phyloP scores from a whole-genome alignment of 768 basidiomycete genomes.

The Leucocoprinus sp. region DNA sequence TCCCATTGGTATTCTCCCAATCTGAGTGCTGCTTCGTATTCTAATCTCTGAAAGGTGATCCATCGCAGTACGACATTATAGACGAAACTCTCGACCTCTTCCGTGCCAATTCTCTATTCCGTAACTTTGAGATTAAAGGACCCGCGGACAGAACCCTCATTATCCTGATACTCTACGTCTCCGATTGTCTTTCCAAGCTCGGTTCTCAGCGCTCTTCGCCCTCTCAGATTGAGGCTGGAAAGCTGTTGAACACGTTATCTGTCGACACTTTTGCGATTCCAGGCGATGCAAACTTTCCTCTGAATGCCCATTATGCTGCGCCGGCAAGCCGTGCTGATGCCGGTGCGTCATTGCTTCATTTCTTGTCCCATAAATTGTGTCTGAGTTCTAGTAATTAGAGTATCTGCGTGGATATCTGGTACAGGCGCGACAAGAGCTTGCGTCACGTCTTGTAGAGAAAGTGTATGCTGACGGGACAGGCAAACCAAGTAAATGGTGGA shows the following conservation, averaged over 20 bases:
- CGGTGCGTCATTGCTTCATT: constrained; percentile 38
- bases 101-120: constrained; percentile 97
- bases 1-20: constrained; percentile 48
- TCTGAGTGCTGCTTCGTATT: constrained; percentile 6
- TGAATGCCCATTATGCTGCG: constrained; percentile 86
- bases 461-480: constrained; percentile 90
- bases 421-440: constrained; percentile 90
- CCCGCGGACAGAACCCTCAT: constrained; percentile 94
- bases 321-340: constrained; percentile 72
- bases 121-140: constrained; percentile 99
- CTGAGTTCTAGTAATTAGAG: constrained; percentile 37
- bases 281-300: constrained; percentile 89
- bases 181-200: constrained; percentile 92
- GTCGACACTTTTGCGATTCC: constrained; percentile 93
- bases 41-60: constrained; percentile 51
- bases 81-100: constrained; percentile 96
- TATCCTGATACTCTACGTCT: constrained; percentile 94
- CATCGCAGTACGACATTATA: constrained; percentile 76
- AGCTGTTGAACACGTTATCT: constrained; percentile 83
- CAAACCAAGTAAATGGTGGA: constrained; percentile 99
- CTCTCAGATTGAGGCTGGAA: constrained; percentile 77
- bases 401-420: constrained; percentile 85
- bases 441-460: constrained; percentile 75
- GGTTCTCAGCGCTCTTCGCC: constrained; percentile 61
- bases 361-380: constrained; percentile 2